Base-by-base conservation (phyloP, 2,329 filamentous ascomycete species). In the Aspergillus ochraceus region DNA sequence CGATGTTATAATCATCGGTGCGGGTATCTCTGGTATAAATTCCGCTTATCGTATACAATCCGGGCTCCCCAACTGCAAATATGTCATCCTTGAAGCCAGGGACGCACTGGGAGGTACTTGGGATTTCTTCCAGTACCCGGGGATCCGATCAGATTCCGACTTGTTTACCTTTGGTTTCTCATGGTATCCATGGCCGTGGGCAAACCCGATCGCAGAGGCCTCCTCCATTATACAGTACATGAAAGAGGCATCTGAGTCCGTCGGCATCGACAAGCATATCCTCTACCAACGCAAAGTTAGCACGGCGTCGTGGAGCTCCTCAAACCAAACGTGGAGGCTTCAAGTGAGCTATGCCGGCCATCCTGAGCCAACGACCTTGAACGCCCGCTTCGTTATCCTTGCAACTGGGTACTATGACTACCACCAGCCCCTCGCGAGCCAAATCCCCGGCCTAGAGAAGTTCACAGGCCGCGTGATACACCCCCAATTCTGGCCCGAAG, bases 401-500 rank as follows among this genome's bases (percentile, higher is more conserved):
- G 46, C n/a, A 26, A 49, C 46, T 6, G 46, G 46, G 2, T 49
- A 49, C 46, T 49, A 49, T 76, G 82, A 88, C 69, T 90, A 91
- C 69, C 77, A 87, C n/a, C 76, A 82, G 54, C 84, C 88, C 0
- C 74, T 89, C 45, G 71, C 83, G 12, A 76, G 83, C 0, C 68
- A 76, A 0, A 90, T 92, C 39, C 87, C 88, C 0, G 88, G 88
- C 0, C 77, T 92, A 20, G 80, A 86, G 2, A 79, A 80, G 22
- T 92, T 91, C 75, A 70, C 81, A 53, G 88, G 88, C 22, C 71
- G 77, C 19, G 77, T 86, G 5, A 76, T 89, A 1, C 88, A 90
- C 62, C 88, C 89, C 0, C 88, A 91, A 67, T 90, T 89, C 74
- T 92, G 90, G 90, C 88, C 88, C 0, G 77, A 86, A 53, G 80